phyloP scores from a whole-genome alignment of 1,284 basidiomycete species.

The Cryptococcus sp. region DNA sequence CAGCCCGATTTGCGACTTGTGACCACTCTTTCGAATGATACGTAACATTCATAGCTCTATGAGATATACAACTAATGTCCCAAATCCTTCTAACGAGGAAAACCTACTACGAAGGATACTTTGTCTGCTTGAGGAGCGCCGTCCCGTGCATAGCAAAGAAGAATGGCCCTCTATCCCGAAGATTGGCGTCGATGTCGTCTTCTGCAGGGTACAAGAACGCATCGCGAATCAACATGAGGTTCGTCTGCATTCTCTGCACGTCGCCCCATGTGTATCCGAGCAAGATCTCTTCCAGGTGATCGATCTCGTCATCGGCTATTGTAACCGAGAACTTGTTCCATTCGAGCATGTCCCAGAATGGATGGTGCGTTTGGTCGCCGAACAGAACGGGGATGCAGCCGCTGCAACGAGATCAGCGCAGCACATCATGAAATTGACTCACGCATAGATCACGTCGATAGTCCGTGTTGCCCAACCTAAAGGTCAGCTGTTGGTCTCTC shows the following conservation, averaged over 20 bases:
- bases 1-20: too few relatives aligned
- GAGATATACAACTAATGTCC: neutral
- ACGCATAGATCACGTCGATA: slow-evolving; percentile 49
- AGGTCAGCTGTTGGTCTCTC: too few relatives aligned
- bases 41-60: too few relatives aligned
- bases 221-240: slow-evolving; percentile 51
- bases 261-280: slow-evolving; percentile 33
- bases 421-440: slow-evolving; percentile 2
- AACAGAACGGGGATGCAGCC: slow-evolving; percentile 54
- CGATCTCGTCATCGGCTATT: slow-evolving; percentile 43
- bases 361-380: slow-evolving; percentile 45
- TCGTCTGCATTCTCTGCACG: slow-evolving; percentile 43
- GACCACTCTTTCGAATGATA: too few relatives aligned
- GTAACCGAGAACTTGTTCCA: slow-evolving; percentile 48
- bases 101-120: slow-evolving; percentile 24
- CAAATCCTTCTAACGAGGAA: neutral
- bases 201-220: slow-evolving; percentile 49
- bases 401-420: neutral
- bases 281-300: slow-evolving; percentile 47
- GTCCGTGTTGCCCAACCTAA: slow-evolving; percentile 43
- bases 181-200: slow-evolving; percentile 22
- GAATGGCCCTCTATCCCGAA: slow-evolving; percentile 31
- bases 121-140: slow-evolving; percentile 34
- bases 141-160: slow-evolving; percentile 47
- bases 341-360: slow-evolving; percentile 52